Evolutionary conservation across 345 rosid species (phyloP), one percentile per base, ranked within the genome.

Genomic region (Murraya paniculata): DNA sequence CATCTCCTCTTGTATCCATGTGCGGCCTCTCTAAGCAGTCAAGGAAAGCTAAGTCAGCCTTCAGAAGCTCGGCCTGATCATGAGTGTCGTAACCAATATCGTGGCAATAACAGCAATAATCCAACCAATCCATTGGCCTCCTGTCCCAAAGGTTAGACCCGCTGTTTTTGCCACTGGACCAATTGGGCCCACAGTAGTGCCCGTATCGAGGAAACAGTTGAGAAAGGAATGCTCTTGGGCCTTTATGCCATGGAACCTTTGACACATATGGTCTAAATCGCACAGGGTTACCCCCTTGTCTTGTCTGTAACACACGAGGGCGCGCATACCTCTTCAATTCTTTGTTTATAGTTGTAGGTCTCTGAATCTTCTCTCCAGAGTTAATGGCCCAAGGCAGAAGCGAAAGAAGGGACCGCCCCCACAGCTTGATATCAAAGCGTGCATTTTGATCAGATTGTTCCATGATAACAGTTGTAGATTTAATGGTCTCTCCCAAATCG

Each of bases 61-160:
- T 90, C 68, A 94, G 86, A 79, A 96, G 86, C 82, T 87, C 87
- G 19, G 92, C 95, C 82, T 96, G 99, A 68, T 94, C 95, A 73
- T 92, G 96, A 76, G 91, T 83, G 84, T 96, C 99, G 70, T 94
- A 96, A 78, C 98, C 98, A 7, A 96, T 96, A 73, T 96, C 98
- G 83, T 96, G 98, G 78, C 99, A 96, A 83, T 93, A 96, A 86
- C 99, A 96, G 76, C 98, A 95, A 81, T 85, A 94, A 76, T 95
- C 99, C 83, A 95, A 85, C 99, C 97, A 92, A 86, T 95, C 99
- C 62, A 91, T 95, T 8, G 98, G 98, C 69, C 99, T 89, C 89
- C 76, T 90, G 72, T 96, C 99, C 99, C 99, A 96, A 30, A 96
- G 38, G 60, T 61, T 85, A 13, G 98, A 91, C 16, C 99, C 99